A percentile compares a stretch with the other conserved stretches of the same genome.
These are phyloP conservation scores for Sarocladiaceae sp. DNA, from an alignment of 2,329 filamentous ascomycete genomes.

Conservation along the genomic window DNA sequence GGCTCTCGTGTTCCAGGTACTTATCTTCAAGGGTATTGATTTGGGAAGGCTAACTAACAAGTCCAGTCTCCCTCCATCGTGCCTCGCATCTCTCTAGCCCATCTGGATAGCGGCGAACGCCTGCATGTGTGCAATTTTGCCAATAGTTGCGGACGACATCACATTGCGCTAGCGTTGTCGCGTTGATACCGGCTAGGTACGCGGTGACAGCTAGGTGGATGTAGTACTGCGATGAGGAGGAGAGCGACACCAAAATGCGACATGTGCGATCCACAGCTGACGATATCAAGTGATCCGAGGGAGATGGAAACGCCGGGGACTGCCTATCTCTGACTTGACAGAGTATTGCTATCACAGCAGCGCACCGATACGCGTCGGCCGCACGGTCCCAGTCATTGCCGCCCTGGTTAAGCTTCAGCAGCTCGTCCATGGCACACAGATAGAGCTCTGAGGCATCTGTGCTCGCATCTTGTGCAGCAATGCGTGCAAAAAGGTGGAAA, in stretches of 20 bases:
- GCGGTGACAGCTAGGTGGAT: slow-evolving; percentile 33
- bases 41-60: slow-evolving; percentile 13
- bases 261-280: slow-evolving; percentile 30
- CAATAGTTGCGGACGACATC: slow-evolving; percentile 31
- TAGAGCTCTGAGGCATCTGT: neutral
- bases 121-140: slow-evolving; percentile 30
- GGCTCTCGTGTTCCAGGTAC: too few species aligned
- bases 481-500: slow-evolving; percentile 29
- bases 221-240: slow-evolving; percentile 31
- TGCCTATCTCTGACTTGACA: neutral
- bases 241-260: slow-evolving; percentile 24
- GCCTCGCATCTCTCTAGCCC: slow-evolving; percentile 26
- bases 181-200: slow-evolving; percentile 32
- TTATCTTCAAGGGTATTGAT: too few species aligned
- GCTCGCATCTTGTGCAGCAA: slow-evolving; percentile 16
- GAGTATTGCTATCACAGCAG: slow-evolving; percentile 28
- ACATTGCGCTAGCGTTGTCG: slow-evolving; percentile 26
- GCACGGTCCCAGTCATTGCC: slow-evolving; percentile 16
- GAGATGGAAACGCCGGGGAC: neutral
- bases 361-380: slow-evolving; percentile 28
- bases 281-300: neutral
- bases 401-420: slow-evolving; percentile 17
- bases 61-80: slow-evolving; percentile 23
- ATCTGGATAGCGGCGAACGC: slow-evolving; percentile 30
- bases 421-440: slow-evolving; percentile 21